Base-by-base conservation (phyloP, 2,329 filamentous ascomycete genomes). In the Pseudogymnoascus sp. region DNA sequence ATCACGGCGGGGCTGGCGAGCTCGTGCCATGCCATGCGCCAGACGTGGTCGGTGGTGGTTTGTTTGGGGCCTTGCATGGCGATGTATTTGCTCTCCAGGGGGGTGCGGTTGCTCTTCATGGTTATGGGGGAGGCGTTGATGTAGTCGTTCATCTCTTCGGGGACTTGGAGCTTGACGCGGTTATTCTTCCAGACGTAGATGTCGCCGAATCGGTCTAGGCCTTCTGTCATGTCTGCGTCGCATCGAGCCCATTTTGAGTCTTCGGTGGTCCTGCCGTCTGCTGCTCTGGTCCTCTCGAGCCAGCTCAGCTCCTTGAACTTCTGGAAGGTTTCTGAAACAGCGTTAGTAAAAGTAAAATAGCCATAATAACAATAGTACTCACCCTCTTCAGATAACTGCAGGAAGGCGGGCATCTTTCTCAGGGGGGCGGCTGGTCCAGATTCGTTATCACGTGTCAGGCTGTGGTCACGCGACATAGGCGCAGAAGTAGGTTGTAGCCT, bases 1-100 rank as follows among this genome's bases (percentile, higher is more conserved):
- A 97, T 88, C 64, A 97, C 91, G 1, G 86, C 91, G 2, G 88
- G 85, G 53, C 87, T 86, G 26, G 77, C 76, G 9, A 72, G 61
- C 75, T 96, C 91, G 71, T 96, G 87, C 74, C 90, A 90, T 36
- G 97, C 81, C 95, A 99, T 99, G 72, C 95, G 90, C 90, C 93
- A 99, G 68, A 96, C 90, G 72, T 96, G 91, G 68, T 87, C 85
- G 63, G 88, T 82, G 15, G 89, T 90, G 26, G 85, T 83, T 65
- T 81, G 76, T 71, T 93, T 96, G 5, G 95, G 95, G 0, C 95
- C 95, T 77, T 96, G 91, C 74, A 96, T 97, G 62, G 93, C 95
- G 69, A 99, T 96, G 75, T 96, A 97, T 63, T 83, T 82, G 15
- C 67, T 60, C 40, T 70, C 69, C 26, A 69, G 60, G 4, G 65